Base-by-base conservation (phyloP, 2,329 filamentous ascomycete genomes). In the Colletotrichum eleusines region DNA sequence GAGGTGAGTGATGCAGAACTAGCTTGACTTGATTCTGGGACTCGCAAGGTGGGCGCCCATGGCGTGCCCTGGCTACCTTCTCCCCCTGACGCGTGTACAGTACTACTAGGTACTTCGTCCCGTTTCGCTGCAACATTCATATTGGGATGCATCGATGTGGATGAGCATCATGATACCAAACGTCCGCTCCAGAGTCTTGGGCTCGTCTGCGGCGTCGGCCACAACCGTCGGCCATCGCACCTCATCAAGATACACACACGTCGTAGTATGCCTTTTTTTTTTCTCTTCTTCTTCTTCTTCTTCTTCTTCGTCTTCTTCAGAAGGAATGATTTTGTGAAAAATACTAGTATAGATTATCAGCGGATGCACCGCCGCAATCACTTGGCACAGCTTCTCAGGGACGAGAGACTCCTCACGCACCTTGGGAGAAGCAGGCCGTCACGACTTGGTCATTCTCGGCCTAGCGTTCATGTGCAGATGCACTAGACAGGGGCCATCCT, bases 401-500 rank as follows among this genome's bases (percentile, higher is more conserved):
- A 67, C 63, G 18, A 31, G 51, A 55, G 31, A 35, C 63, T 69
- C 35, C 40, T 54, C 67, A n/a, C 54, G 20, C 20, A 44, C 67
- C 50, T 66, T 70, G 50, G 44, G 57, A 48, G 63, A 68, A 67
- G 64, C 58, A 68, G 63, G 28, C 51, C 64, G 64, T 63, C 68
- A 51, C 63, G 55, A 23, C 63, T 68, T 68, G 44, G 28, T 58
- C 53, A 58, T 44, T 63, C 20, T 46, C 7, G 59, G 69, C 16
- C 57, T 72, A 72, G 69, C 60, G 66, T 72, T 66, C 63, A 66
- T 76, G 72, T 72, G 73, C 54, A 61, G 53, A 70, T 54, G 72
- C 69, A 53, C 73, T 74, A 74, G 75, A 76, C 76, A 76, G 66
- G 76, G 77, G 67, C 69, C 4, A 74, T 74, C 77, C 76, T 53